These are phyloP conservation scores for Metarhizium anisopliae DNA, from an alignment of 2,329 filamentous ascomycete genomes.

Conservation along the genomic window DNA sequence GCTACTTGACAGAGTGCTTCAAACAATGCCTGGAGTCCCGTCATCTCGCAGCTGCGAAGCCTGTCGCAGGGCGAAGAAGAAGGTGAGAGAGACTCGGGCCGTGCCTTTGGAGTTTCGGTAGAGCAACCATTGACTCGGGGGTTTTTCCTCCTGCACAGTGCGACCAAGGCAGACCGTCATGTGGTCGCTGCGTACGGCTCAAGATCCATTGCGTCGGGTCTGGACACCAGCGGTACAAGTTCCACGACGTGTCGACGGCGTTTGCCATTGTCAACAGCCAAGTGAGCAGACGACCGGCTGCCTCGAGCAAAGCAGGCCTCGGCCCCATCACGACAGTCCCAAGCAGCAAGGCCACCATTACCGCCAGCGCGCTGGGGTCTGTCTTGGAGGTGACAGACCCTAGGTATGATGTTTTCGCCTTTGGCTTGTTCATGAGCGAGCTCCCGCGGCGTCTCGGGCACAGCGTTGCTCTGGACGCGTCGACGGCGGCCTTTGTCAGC, in stretches of 20 bases:
- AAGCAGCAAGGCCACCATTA: not conserved
- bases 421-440: constrained; percentile 34
- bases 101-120: no score
- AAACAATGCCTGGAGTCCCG: constrained; percentile 2
- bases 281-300: not conserved
- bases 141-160: not conserved
- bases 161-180: not conserved
- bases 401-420: constrained; percentile 37
- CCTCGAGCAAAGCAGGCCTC: not conserved
- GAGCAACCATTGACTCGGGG: no score
- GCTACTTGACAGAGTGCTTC: not conserved
- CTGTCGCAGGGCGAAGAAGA: constrained; percentile 1
- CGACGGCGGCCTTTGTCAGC: constrained; percentile 20
- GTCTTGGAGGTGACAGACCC: constrained; percentile 30
- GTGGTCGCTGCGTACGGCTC: constrained; percentile 1
- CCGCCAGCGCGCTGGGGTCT: constrained; percentile 13
- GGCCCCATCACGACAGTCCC: not conserved
- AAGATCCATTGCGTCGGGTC: not conserved
- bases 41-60: constrained; percentile 1
- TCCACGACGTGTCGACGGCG: not conserved
- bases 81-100: not conserved
- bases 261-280: not conserved
- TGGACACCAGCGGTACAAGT: not conserved
- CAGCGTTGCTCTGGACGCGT: constrained; percentile 35
- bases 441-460: constrained; percentile 34